phyloP scores from a whole-genome alignment of 352 stramenopile genomes.

The Halophytophthora batemanensis region DNA sequence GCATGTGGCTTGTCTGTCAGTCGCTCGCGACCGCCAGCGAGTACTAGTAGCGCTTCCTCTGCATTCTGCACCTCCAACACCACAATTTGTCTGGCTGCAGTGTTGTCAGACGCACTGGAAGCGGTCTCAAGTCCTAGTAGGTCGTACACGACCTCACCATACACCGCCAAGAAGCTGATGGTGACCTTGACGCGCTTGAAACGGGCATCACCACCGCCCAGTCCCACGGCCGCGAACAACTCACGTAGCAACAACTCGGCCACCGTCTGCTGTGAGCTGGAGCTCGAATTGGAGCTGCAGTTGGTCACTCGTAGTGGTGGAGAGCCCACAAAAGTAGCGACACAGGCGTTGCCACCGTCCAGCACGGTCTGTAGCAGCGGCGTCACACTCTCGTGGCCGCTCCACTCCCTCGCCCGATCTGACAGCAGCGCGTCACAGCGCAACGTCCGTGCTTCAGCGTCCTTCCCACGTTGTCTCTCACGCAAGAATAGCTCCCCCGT shows the following conservation, averaged over 20 bases:
- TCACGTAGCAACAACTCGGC: constrained; percentile 44
- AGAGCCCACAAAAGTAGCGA: constrained; percentile 53
- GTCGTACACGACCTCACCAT: constrained; percentile 94
- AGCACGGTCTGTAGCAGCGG: constrained; percentile 67
- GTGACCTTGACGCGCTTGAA: constrained; percentile 58
- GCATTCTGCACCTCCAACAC: constrained; percentile 69
- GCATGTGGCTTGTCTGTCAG: constrained; percentile 26
- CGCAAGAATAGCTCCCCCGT: constrained; percentile 51
- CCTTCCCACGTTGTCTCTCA: neutral
- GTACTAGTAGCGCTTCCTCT: constrained; percentile 60
- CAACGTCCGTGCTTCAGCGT: constrained; percentile 28
- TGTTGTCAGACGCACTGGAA: constrained; percentile 3
- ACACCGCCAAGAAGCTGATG: constrained; percentile 90
- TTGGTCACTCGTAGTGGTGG: constrained; percentile 20
- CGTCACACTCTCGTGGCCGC: constrained; percentile 45
- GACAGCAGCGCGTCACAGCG: constrained; percentile 63
- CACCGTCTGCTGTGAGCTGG: constrained; percentile 22
- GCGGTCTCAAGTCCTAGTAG: constrained; percentile 66
- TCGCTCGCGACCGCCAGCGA: constrained; percentile 47
- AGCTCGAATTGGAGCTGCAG: neutral
- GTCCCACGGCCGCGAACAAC: constrained; percentile 38
- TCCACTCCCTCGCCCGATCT: constrained; percentile 61
- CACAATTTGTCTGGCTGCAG: constrained; percentile 30
- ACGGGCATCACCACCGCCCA: constrained; percentile 23
- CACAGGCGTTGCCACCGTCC: constrained; percentile 64